Percentiles rank a stretch among this genome's conserved stretches.
Conservation (phyloP, 768 basidiomycete species). For the Serendipita vermifera region DNA sequence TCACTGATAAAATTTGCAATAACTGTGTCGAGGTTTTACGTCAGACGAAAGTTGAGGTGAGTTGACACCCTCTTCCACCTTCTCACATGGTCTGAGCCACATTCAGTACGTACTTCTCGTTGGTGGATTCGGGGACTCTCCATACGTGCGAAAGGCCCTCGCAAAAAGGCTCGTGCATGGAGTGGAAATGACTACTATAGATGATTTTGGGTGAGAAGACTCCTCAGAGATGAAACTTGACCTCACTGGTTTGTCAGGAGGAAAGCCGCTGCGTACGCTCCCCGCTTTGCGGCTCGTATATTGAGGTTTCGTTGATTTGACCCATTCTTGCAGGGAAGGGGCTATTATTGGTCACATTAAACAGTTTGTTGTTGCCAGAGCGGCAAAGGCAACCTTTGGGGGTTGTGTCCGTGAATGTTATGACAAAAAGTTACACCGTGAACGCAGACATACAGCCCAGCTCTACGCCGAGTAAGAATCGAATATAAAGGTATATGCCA, state of each 20-base stretch:
- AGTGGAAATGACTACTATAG: background rate
- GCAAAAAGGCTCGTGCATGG: background rate
- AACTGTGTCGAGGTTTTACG: background rate
- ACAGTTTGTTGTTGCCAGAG: background rate
- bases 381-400: no score
- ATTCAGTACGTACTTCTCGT: conserved; percentile 7
- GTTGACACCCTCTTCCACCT: background rate
- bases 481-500: no score
- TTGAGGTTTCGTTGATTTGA: no score
- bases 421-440: no score
- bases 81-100: background rate
- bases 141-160: background rate
- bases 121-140: conserved; percentile 11
- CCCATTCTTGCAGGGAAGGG: background rate
- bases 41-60: background rate
- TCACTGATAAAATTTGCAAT: background rate
- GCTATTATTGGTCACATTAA: background rate
- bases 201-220: background rate
- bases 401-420: no score
- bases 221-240: background rate
- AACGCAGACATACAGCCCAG: no score
- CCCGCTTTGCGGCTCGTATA: background rate
- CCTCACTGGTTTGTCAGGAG: background rate
- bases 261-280: conserved; percentile 3
- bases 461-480: no score